Evolutionary conservation across 2,329 filamentous ascomycete genomes (phyloP).

Genomic region (Colletotrichum sp.): DNA sequence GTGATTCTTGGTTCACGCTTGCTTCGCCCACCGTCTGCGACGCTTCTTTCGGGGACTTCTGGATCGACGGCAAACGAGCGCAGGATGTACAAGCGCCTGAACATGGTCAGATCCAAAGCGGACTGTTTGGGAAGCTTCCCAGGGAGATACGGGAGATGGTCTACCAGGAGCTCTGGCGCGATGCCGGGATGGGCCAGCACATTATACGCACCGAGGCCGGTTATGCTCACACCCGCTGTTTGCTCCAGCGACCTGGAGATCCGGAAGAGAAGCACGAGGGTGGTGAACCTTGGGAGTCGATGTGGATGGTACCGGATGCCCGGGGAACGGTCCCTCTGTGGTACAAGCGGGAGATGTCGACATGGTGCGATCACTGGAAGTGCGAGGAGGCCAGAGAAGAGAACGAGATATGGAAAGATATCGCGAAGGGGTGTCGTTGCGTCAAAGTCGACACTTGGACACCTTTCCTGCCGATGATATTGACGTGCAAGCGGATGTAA

Average conservation of each 20-base stretch:
- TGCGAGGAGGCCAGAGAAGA: conserved; percentile 10
- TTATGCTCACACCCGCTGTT: conserved; percentile 1
- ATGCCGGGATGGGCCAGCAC: neutral
- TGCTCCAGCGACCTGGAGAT: neutral
- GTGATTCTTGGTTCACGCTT: neutral
- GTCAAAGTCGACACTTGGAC: neutral
- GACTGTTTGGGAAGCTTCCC: neutral
- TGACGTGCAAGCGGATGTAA: conserved; percentile 12
- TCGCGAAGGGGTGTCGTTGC: neutral
- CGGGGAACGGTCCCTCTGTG: neutral
- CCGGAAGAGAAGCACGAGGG: neutral
- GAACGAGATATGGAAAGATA: neutral
- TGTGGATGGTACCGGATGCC: conserved; percentile 5
- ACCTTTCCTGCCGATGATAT: conserved; percentile 6
- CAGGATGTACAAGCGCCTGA: neutral
- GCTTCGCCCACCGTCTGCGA: neutral
- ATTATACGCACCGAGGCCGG: conserved; percentile 1
- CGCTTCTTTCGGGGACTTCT: neutral
- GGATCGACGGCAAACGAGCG: neutral
- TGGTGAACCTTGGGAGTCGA: neutral
- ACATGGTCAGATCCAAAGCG: neutral
- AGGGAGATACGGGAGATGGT: conserved; percentile 9
- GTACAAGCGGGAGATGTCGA: conserved; percentile 13
- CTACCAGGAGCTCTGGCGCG: conserved; percentile 11
- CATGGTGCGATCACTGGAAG: conserved; percentile 13